Base-by-base conservation (phyloP, 208 protist species). In the Kentomonas sorsogonicus region DNA sequence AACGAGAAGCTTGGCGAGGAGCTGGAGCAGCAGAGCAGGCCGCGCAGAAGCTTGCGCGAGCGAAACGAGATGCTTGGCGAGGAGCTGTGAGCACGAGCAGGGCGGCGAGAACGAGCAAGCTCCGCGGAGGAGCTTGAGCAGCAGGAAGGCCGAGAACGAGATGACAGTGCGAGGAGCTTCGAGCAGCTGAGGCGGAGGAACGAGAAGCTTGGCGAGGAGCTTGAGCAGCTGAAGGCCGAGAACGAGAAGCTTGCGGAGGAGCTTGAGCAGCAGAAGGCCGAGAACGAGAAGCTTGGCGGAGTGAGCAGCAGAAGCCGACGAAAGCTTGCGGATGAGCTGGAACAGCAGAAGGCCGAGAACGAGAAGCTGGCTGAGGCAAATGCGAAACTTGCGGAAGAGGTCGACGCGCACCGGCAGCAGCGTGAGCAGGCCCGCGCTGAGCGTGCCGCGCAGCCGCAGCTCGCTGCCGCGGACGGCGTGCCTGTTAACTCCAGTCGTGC, bases 31-130 rank as follows among this genome's bases (percentile, higher is more conserved):
- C n/a, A n/a, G n/a, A n/a, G n/a, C n/a, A n/a, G n/a, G n/a, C n/a
- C n/a, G n/a, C n/a, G n/a, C n/a, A n/a, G n/a, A n/a, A n/a, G n/a
- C n/a, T n/a, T n/a, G 43, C 40, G 16, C 6, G 23, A n/a, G 62
- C 63, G 62, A 65, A 63, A 53, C 63, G 56, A 11, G 50, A 40
- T 30, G 61, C 53, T 3, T 53, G 4, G n/a, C n/a, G n/a, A n/a
- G n/a, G n/a, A n/a, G n/a, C n/a, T n/a, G n/a, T n/a, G n/a, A 65
- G 18, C 53, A 62, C 13, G 61, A 68, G 38, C 39, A 31, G 11
- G 22, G 22, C 22, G 26, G 18, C 23, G 38, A 46, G 48, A 23
- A 48, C 26, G 45, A 33, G 38, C 30, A 46, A 30, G 34, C 16
- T 18, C n/a, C n/a, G 47, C 16, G 11, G 56, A 67, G 36, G 38